Evolutionary conservation across 2,329 filamentous ascomycete genomes (phyloP).

Genomic region (Exophiala dermatitidis): DNA sequence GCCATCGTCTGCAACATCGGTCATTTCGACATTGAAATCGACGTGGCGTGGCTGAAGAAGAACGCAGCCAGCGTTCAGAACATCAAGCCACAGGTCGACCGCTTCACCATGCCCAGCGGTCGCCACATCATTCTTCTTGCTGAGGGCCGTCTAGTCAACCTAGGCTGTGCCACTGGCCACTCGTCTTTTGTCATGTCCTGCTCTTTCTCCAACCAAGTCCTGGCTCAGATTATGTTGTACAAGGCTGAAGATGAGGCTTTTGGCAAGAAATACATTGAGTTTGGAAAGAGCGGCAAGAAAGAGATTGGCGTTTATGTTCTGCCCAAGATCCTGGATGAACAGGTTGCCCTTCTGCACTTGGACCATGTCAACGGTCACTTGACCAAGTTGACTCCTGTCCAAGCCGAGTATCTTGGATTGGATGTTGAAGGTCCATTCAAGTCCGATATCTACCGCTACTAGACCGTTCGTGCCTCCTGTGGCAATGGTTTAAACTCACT

Average conservation of each 20-base stretch:
- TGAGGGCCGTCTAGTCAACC: constrained; percentile 97
- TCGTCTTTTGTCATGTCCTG: constrained; percentile 99
- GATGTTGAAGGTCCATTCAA: constrained; percentile 87
- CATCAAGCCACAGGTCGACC: constrained; percentile 99
- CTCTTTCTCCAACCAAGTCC: constrained; percentile 99
- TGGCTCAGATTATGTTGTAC: constrained; percentile 97
- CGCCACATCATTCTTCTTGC: constrained; percentile 97
- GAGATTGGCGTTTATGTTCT: constrained; percentile 89
- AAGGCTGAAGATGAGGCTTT: constrained; percentile 85
- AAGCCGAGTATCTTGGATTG: constrained; percentile 92
- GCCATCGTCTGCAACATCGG: constrained; percentile 99
- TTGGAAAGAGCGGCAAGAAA: constrained; percentile 85
- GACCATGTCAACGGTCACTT: constrained; percentile 92
- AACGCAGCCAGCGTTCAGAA: constrained; percentile 89
- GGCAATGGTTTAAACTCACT: background rate
- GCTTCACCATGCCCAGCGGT: constrained; percentile 88
- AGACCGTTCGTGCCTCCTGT: constrained; percentile 7
- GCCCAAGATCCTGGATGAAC: constrained; percentile 98
- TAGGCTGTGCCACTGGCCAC: constrained; percentile 98
- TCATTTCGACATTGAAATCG: constrained; percentile 99
- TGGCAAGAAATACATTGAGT: constrained; percentile 91
- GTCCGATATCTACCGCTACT: constrained; percentile 68
- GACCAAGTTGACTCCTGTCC: constrained; percentile 71
- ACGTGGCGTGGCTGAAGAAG: constrained; percentile 98
- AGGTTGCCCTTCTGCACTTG: constrained; percentile 91